Base-by-base conservation (phyloP, 2,329 filamentous ascomycete species). In the Fusarium proliferatum region DNA sequence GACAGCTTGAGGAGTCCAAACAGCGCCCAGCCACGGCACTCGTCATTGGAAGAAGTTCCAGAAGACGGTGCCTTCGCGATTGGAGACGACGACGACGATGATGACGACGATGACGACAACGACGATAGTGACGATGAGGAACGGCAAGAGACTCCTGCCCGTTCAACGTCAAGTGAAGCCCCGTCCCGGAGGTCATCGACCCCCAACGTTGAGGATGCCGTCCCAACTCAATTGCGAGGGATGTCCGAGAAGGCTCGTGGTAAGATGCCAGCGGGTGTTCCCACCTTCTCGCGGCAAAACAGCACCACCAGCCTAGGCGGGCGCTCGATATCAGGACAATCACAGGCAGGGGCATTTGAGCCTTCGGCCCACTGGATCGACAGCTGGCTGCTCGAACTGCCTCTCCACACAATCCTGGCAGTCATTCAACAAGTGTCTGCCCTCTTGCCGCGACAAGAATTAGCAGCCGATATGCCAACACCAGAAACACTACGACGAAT, bases 241-340 rank as follows among this genome's bases (percentile, higher is more conserved):
- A 97, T 98, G 94, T 98, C 96, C 26, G 96, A 98, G 82, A 99
- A 98, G 81, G 96, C 96, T 21, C 88, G 96, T 56, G 96, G 96
- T 12, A 99, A 99, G 82, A 94, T 97, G 91, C 96, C 96, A 34
- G 94, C 93, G 17, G 93, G 94, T 3, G 87, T 92, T 56, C 88
- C 90, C n/a, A 89, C 89, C 4, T 97, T 98, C 80, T 97, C 95
- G 2, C 88, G 96, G 23, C 95, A 97, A 79, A 97, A 96, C 79
- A 97, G 95, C 81, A 94, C 92, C 34, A 93, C 93, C 3, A 97
- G 94, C 78, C 86, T 98, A 41, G 89, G 87, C 65, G 91, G 90
- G 76, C 86, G 92, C 77, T 89, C 91, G 17, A 86, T 88, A 45
- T 83, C 89, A 30, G 87, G 88, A 23, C 85, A 88, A 64, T 87